A percentile compares a stretch with the other conserved stretches of the same genome.
Conservation (phyloP, 1,284 basidiomycete species). For the Hymenochaete sp. region DNA sequence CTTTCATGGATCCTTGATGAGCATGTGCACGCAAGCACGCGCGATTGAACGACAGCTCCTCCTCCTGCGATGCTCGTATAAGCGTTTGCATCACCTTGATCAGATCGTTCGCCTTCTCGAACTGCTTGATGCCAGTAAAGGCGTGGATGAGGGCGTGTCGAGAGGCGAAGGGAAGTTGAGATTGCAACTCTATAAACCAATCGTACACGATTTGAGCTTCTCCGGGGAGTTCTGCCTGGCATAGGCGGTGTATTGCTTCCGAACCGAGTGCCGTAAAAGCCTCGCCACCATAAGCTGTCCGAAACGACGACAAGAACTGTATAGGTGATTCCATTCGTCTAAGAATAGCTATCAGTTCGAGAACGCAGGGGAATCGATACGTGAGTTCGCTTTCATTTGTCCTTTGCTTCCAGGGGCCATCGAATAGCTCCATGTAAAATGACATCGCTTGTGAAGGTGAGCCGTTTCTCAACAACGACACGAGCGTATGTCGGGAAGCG, state of each 20-base stretch:
- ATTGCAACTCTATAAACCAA: conserved; percentile 31
- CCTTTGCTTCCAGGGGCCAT: neutral
- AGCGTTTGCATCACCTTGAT: conserved; percentile 23
- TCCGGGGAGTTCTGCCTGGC: conserved; percentile 3
- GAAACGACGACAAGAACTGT: conserved; percentile 1
- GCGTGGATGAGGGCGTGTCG: conserved; percentile 35
- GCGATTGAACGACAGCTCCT: conserved; percentile 29
- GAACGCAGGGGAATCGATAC: neutral
- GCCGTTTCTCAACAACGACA: conserved; percentile 3
- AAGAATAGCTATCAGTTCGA: conserved; percentile 2
- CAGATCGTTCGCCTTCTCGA: conserved; percentile 38
- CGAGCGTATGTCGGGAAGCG: conserved; percentile 4
- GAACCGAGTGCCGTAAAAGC: neutral
- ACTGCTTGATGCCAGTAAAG: conserved; percentile 33
- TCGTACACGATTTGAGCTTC: conserved; percentile 35
- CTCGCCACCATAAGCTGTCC: neutral
- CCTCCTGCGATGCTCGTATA: conserved; percentile 16
- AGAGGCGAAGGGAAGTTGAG: conserved; percentile 26
- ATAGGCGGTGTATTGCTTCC: conserved; percentile 5
- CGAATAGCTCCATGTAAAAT: conserved; percentile 5
- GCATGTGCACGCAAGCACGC: conserved; percentile 45
- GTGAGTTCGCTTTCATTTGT: neutral
- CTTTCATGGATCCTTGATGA: conserved; percentile 39
- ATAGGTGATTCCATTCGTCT: conserved; percentile 6
- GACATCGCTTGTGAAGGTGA: conserved; percentile 7